These are phyloP conservation scores for Aspergillus sp. DNA, from an alignment of 2,329 filamentous ascomycete species.

Conservation along the genomic window DNA sequence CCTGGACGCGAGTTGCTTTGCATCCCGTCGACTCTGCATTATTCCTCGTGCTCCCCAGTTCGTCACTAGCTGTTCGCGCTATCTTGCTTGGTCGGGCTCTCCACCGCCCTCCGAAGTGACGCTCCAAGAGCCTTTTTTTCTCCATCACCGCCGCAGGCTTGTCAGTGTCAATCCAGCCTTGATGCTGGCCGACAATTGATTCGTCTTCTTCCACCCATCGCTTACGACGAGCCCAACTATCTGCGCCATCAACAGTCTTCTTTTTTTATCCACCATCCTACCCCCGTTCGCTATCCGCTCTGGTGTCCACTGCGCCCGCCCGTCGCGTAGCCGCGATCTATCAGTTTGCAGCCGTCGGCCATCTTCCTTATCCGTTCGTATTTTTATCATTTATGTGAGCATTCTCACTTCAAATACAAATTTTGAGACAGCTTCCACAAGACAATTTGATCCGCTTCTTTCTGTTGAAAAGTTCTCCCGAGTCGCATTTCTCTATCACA, in stretches of 20 bases:
- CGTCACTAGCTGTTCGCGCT: not conserved
- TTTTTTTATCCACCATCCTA: not conserved
- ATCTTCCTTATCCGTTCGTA: not conserved
- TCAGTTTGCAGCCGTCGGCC: constrained; percentile 8
- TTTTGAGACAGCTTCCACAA: constrained; percentile 18
- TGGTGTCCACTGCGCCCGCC: constrained; percentile 12
- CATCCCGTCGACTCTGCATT: not conserved
- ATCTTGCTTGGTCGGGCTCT: not conserved
- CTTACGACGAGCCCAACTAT: not conserved
- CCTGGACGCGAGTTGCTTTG: constrained; percentile 6
- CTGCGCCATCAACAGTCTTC: not conserved
- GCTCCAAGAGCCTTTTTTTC: constrained; percentile 5
- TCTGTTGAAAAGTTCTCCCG: constrained; percentile 5
- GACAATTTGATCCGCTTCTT: not conserved
- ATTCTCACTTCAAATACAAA: constrained; percentile 4
- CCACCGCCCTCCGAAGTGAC: constrained; percentile 7
- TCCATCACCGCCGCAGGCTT: constrained; percentile 5
- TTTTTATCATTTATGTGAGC: constrained; percentile 5
- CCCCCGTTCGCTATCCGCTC: constrained; percentile 5
- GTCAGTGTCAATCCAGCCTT: constrained; percentile 1
- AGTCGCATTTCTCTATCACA: constrained; percentile 7
- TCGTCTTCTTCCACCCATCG: not conserved
- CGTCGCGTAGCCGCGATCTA: constrained; percentile 16
- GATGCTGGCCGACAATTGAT: constrained; percentile 8
- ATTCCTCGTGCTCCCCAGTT: not conserved